Evolutionary conservation across 805 yeast species (phyloP).

Genomic region (Candida sanyiensis): DNA sequence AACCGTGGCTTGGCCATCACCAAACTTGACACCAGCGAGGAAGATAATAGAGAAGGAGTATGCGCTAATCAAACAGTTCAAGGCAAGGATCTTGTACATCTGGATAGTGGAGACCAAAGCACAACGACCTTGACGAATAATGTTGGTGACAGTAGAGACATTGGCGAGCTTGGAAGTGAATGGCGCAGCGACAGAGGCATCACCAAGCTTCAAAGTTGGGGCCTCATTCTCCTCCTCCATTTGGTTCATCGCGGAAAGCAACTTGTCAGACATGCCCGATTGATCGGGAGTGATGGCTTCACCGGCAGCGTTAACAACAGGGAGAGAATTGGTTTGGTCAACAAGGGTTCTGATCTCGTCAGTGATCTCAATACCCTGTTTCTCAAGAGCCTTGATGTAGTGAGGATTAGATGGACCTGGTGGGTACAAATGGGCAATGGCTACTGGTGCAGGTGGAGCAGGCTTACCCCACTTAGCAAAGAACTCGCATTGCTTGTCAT

Average conservation of each 20-base stretch:
- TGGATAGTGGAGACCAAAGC: slow-evolving; percentile 96
- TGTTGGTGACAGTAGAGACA: slow-evolving; percentile 87
- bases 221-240: slow-evolving; percentile 70
- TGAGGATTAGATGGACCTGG: slow-evolving; percentile 92
- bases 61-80: slow-evolving; percentile 95
- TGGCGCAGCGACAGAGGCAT: slow-evolving; percentile 99
- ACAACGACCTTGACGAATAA: slow-evolving; percentile 96
- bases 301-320: slow-evolving; percentile 29
- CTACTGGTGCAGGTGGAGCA: slow-evolving; percentile 73
- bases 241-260: slow-evolving; percentile 50
- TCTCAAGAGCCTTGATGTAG: slow-evolving; percentile 79
- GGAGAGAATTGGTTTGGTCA: slow-evolving; percentile 39
- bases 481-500: slow-evolving; percentile 77
- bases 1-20: slow-evolving; percentile 96
- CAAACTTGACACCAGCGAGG: slow-evolving; percentile 95
- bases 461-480: slow-evolving; percentile 80
- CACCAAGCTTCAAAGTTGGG: slow-evolving; percentile 91
- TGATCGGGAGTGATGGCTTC: slow-evolving; percentile 31
- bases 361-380: slow-evolving; percentile 73
- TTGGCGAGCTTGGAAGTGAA: slow-evolving; percentile 91
- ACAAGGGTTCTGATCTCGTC: slow-evolving; percentile 64
- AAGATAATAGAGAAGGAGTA: slow-evolving; percentile 91
- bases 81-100: slow-evolving; percentile 96
- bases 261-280: slow-evolving; percentile 53
- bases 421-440: slow-evolving; percentile 93